phyloP scores from a whole-genome alignment of 2,329 filamentous ascomycete genomes.

The Verticillium isaacii region DNA sequence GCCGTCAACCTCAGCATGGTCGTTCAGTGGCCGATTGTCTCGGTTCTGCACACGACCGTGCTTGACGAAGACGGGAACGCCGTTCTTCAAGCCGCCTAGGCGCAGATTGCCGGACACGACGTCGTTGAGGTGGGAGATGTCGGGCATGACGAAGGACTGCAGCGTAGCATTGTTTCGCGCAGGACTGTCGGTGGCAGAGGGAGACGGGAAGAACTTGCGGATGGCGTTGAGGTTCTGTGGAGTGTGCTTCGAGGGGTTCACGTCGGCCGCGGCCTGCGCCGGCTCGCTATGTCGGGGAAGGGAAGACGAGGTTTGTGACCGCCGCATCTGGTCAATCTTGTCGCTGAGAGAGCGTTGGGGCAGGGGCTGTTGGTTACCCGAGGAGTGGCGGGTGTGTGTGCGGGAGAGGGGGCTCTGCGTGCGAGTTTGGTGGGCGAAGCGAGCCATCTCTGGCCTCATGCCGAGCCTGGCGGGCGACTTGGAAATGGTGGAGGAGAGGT shows the following conservation, averaged over 20 bases:
- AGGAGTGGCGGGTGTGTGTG: constrained; percentile 24
- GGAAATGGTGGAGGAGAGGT: constrained; percentile 39
- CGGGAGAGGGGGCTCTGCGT: constrained; percentile 33
- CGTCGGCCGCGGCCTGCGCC: neutral
- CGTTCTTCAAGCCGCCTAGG: constrained; percentile 46
- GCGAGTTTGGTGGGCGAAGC: constrained; percentile 21
- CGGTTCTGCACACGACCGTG: constrained; percentile 45
- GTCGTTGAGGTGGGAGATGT: constrained; percentile 50
- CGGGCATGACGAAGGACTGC: constrained; percentile 50
- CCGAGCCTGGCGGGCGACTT: constrained; percentile 28
- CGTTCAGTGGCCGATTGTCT: constrained; percentile 25
- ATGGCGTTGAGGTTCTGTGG: constrained; percentile 13
- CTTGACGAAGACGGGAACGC: constrained; percentile 52
- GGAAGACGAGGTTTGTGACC: constrained; percentile 21
- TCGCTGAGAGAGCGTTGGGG: neutral
- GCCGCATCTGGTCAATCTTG: constrained; percentile 24
- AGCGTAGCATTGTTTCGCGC: constrained; percentile 34
- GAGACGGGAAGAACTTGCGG: constrained; percentile 20
- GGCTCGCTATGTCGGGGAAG: constrained; percentile 3
- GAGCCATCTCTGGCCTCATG: constrained; percentile 16
- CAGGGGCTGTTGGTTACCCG: constrained; percentile 7
- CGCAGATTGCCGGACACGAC: constrained; percentile 51
- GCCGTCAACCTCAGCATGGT: constrained; percentile 45
- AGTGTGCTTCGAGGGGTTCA: constrained; percentile 6
- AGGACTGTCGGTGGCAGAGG: constrained; percentile 26